A percentile compares a stretch with the other conserved stretches of the same genome.
phyloP scores from a whole-genome alignment of 352 stramenopile species.

The Globisporangium cylindrosporum region DNA sequence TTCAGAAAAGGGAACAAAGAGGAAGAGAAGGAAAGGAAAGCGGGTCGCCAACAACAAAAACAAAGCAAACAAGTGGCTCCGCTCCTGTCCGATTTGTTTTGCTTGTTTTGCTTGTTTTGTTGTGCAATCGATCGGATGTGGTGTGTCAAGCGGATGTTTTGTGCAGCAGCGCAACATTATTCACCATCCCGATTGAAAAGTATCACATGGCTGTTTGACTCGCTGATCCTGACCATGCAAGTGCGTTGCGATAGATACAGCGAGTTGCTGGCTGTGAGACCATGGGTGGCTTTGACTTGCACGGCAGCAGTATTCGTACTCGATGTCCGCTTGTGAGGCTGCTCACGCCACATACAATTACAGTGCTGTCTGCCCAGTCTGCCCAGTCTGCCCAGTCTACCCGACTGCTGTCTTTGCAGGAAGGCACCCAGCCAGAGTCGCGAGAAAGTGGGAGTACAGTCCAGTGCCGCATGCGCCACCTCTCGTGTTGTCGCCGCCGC shows the following conservation, averaged over 20 bases:
- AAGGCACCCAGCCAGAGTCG: not conserved
- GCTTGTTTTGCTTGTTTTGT: not conserved
- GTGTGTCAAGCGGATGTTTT: conserved; percentile 5
- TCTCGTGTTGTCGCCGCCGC: not conserved
- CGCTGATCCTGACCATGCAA: not conserved
- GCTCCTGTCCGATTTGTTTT: not conserved
- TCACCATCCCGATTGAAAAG: not conserved
- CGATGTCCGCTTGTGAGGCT: not conserved
- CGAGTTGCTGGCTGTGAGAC: not conserved
- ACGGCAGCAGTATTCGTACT: no score
- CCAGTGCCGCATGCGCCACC: conserved; percentile 1
- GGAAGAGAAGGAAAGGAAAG: not conserved
- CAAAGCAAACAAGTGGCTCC: not conserved
- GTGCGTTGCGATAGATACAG: not conserved
- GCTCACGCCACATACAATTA: no score
- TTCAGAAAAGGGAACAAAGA: not conserved
- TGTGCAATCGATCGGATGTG: not conserved
- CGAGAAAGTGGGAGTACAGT: not conserved
- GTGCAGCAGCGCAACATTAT: not conserved
- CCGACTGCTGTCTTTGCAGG: not conserved
- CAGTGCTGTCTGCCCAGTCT: not conserved
- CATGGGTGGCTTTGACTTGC: no score
- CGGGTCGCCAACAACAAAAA: not conserved
- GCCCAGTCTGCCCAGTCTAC: not conserved
- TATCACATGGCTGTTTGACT: not conserved